These are phyloP conservation scores for Trichoderma guizhouense DNA, from an alignment of 2,329 filamentous ascomycete species.

Conservation along the genomic window DNA sequence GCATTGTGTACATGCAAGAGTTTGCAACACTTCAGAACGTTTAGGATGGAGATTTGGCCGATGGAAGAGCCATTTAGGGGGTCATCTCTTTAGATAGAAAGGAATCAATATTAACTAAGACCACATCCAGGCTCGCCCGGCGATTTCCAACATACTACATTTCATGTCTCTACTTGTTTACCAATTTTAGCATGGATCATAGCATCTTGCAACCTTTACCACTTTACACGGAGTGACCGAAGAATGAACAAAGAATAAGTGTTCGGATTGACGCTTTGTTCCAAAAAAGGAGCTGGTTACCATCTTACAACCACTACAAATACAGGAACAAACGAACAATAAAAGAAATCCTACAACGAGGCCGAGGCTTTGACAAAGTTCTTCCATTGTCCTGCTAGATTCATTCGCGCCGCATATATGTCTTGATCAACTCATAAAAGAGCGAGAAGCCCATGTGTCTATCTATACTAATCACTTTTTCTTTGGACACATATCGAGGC, in stretches of 20 bases:
- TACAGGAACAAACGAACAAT: neutral
- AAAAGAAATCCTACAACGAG: neutral
- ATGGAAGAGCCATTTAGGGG: neutral
- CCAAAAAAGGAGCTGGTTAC: neutral
- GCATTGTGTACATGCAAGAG: neutral
- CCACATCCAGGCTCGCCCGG: neutral
- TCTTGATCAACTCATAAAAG: neutral
- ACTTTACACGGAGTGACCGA: neutral
- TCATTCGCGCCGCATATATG: neutral
- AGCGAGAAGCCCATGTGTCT: neutral
- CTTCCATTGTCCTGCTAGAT: neutral
- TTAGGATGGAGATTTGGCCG: neutral
- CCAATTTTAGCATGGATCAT: neutral
- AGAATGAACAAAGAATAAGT: neutral
- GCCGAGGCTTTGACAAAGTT: neutral
- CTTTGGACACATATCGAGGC: neutral
- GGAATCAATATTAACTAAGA: neutral
- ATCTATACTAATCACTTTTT: no score
- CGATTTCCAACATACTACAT: neutral
- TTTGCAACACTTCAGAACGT: neutral
- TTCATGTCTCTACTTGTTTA: neutral
- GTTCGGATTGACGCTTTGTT: neutral
- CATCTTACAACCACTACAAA: neutral
- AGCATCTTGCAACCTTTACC: neutral
- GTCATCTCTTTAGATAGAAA: neutral